Evolutionary conservation across 2,329 filamentous ascomycete species (phyloP), one percentile per base, ranked within the genome.

Genomic region (Hypoxylon sp.): DNA sequence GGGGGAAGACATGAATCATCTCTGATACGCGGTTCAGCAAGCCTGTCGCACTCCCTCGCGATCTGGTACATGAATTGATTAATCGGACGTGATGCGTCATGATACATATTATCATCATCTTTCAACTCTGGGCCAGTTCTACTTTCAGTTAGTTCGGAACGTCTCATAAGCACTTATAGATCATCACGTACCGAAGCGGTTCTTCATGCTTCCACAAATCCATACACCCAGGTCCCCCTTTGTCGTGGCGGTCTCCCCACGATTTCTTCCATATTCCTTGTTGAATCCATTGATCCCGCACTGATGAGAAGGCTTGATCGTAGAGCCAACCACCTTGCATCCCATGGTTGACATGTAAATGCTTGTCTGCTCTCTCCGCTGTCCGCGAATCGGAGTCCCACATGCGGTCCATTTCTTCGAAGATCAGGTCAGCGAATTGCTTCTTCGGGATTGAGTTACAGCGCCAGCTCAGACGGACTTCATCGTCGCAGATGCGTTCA

Each of bases 391-490:
- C 46, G 1, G 49, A 7, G 0, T 63, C 48, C 64, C 60, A 63
- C 34, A 63, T 63, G 11, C 34, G 48, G 10, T 14, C 14, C 64
- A 60, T 63, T 32, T 63, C 53, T 30, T 63, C 49, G 28, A 50
- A 7, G 13, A 66, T 21, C 9, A 32, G 30, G 13, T 61, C 58
- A 2, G 17, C 25, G 13, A 63, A 60, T 28, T 67, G 64, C 13
- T 46, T 41, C 49, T 30, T 30, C 10, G 64, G 59, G 7, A 13
- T 19, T 5, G 58, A 52, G 11, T 21, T 43, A 11, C 9, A 2
- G 17, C 17, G 38, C 38, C 38, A 43, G 10, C 9, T 21, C 17
- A 3, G 9, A 17, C 19, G 5, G 5, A 21, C 1, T 9, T 43
- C 38, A 9, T 21, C 17, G 7, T 21, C n/a, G 17, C 17, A 43